phyloP scores from a whole-genome alignment of 1,284 basidiomycete species.

The Megacollybia platyphylla region DNA sequence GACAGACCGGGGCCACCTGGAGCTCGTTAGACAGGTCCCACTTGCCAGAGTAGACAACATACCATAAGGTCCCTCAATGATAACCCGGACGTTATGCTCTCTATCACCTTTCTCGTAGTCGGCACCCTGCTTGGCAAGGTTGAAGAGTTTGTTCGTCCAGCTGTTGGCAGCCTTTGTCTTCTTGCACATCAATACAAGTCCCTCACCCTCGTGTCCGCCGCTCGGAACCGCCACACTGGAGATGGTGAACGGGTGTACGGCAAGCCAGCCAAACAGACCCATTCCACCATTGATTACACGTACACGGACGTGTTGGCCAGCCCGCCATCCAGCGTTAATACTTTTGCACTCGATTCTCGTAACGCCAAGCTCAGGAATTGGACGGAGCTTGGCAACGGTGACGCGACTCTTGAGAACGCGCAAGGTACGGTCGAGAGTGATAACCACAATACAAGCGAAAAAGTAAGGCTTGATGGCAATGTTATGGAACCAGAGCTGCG shows the following conservation, averaged over 20 bases:
- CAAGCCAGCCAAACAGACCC: slow-evolving; percentile 45
- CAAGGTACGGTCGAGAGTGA: slow-evolving; percentile 50
- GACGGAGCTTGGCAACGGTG: slow-evolving; percentile 37
- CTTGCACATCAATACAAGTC: slow-evolving; percentile 50
- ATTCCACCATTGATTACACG: slow-evolving; percentile 46
- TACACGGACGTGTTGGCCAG: slow-evolving; percentile 71
- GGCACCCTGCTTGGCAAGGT: slow-evolving; percentile 31
- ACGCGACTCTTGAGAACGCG: slow-evolving; percentile 57
- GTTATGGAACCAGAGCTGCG: slow-evolving; percentile 33
- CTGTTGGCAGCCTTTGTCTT: slow-evolving; percentile 26
- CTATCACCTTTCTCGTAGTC: slow-evolving; percentile 21
- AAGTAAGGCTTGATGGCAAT: slow-evolving; percentile 31
- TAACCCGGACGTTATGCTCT: slow-evolving; percentile 35
- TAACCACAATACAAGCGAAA: slow-evolving; percentile 36
- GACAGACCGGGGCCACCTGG: slow-evolving; percentile 51
- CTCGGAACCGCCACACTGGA: slow-evolving; percentile 19
- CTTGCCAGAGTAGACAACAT: slow-evolving; percentile 2
- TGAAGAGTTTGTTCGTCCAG: slow-evolving; percentile 53
- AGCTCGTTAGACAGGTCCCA: not conserved
- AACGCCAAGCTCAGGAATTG: slow-evolving; percentile 41
- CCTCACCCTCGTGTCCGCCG: slow-evolving; percentile 26
- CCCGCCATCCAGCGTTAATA: slow-evolving; percentile 65
- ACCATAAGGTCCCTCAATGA: slow-evolving; percentile 73
- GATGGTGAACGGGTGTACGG: slow-evolving; percentile 74
- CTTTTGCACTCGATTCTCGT: slow-evolving; percentile 47